Evolutionary conservation across 2,329 filamentous ascomycete species (phyloP).

Genomic region (Talaromyces sp.): DNA sequence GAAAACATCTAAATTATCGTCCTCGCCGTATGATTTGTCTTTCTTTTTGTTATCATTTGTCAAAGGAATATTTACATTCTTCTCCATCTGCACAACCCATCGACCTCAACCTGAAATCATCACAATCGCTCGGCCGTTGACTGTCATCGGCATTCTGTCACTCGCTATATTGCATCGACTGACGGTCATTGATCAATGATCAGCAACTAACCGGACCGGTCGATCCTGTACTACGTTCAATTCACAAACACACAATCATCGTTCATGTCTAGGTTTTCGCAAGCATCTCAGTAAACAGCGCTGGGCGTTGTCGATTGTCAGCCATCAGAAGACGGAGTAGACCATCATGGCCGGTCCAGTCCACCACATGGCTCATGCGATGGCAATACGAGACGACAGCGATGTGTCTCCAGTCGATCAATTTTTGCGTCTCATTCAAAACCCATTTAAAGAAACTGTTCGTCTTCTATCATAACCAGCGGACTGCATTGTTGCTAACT

Average conservation of each 20-base stretch:
- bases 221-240: not conserved
- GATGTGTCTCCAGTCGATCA: slow-evolving; percentile 30
- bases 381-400: slow-evolving; percentile 3
- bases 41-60: not conserved
- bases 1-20: slow-evolving; percentile 2
- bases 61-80: not conserved
- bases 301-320: slow-evolving; percentile 7
- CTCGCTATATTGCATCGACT: not conserved
- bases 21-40: not conserved
- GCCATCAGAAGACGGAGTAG: not conserved
- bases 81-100: not conserved
- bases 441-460: slow-evolving; percentile 46
- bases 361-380: not conserved
- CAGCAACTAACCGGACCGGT: not conserved
- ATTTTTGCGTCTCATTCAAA: slow-evolving; percentile 43
- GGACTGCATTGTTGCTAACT: slow-evolving; percentile 37
- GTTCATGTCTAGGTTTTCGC: not conserved
- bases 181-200: not conserved
- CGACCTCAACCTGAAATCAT: not conserved
- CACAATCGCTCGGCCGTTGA: not conserved
- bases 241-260: not conserved
- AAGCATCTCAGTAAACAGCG: not conserved
- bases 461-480: slow-evolving; percentile 37
- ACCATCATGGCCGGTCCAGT: not conserved
- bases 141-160: not conserved